A percentile compares a stretch with the other conserved stretches of the same genome.
These are phyloP conservation scores for Fusarium pininemorale DNA, from an alignment of 2,329 filamentous ascomycete species.

Conservation along the genomic window DNA sequence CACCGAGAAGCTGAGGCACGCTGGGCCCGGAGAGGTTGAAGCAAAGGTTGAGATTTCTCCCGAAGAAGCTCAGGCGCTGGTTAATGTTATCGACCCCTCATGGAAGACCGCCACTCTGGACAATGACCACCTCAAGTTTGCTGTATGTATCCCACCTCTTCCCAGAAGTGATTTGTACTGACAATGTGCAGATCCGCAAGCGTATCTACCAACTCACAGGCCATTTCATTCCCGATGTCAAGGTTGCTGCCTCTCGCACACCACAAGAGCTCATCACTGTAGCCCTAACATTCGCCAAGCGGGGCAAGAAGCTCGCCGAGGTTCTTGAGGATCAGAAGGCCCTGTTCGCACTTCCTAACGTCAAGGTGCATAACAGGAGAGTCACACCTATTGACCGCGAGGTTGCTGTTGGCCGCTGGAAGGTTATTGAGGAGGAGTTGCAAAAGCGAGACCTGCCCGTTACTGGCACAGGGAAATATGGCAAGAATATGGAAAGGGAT, in stretches of 20 bases:
- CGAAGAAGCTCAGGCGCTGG: slow-evolving; percentile 54
- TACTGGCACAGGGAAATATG: slow-evolving; percentile 54
- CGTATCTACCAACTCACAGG: slow-evolving; percentile 84
- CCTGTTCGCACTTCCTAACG: slow-evolving; percentile 69
- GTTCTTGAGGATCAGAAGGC: slow-evolving; percentile 59
- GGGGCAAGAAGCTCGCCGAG: slow-evolving; percentile 70
- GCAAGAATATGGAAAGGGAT: slow-evolving; percentile 55
- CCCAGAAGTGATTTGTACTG: not conserved
- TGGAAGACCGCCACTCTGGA: slow-evolving; percentile 68
- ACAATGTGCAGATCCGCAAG: slow-evolving; percentile 74
- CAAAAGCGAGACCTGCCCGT: slow-evolving; percentile 68
- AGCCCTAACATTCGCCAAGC: slow-evolving; percentile 63
- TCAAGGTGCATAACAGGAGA: slow-evolving; percentile 71
- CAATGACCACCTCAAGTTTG: slow-evolving; percentile 73
- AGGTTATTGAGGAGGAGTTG: slow-evolving; percentile 79
- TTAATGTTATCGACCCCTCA: slow-evolving; percentile 58
- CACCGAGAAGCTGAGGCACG: slow-evolving; percentile 44
- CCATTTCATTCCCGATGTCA: slow-evolving; percentile 75
- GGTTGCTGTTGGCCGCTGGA: slow-evolving; percentile 77
- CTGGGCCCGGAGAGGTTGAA: slow-evolving; percentile 41
- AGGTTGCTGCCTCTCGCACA: slow-evolving; percentile 65
- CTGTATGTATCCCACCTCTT: slow-evolving; percentile 62
- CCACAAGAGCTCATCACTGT: slow-evolving; percentile 64
- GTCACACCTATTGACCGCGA: slow-evolving; percentile 78
- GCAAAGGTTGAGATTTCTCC: slow-evolving; percentile 40